phyloP scores from a whole-genome alignment of 371 early-diverging fungal species.

The Apophysomyces ossiformis region DNA sequence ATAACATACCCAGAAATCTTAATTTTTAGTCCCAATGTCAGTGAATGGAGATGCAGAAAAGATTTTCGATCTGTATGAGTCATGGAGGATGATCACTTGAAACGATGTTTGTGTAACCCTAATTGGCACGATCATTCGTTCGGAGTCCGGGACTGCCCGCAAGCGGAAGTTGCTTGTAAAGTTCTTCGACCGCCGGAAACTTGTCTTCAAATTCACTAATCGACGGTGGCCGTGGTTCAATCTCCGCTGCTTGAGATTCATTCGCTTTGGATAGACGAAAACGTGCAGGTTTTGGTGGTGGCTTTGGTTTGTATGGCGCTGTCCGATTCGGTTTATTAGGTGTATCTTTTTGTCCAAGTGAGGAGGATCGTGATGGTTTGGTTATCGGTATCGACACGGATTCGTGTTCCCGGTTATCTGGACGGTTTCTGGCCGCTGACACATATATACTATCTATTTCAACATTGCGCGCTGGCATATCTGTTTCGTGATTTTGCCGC shows the following conservation, averaged over 20 bases:
- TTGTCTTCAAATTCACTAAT: constrained; percentile 46
- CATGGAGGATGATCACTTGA: neutral
- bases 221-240: constrained; percentile 17
- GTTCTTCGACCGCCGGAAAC: constrained; percentile 43
- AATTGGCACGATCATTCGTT: constrained; percentile 6
- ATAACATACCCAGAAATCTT: no score
- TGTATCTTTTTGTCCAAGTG: constrained; percentile 1
- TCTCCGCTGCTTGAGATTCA: constrained; percentile 13
- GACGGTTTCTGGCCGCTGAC: neutral
- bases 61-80: constrained; percentile 5
- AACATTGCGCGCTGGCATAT: neutral
- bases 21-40: neutral
- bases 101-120: constrained; percentile 5
- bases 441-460: neutral
- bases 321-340: neutral
- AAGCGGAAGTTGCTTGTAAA: constrained; percentile 26
- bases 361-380: neutral
- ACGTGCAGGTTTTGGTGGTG: constrained; percentile 53
- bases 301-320: constrained; percentile 24
- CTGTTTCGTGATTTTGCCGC: neutral
- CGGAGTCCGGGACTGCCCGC: constrained; percentile 1
- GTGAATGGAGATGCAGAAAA: neutral
- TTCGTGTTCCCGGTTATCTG: neutral
- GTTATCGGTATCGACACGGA: neutral
- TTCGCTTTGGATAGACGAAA: constrained; percentile 33